Percentiles rank a stretch among this genome's conserved stretches.
Evolutionary conservation across 345 rosid genomes (phyloP).

Genomic region (Firmiana major): DNA sequence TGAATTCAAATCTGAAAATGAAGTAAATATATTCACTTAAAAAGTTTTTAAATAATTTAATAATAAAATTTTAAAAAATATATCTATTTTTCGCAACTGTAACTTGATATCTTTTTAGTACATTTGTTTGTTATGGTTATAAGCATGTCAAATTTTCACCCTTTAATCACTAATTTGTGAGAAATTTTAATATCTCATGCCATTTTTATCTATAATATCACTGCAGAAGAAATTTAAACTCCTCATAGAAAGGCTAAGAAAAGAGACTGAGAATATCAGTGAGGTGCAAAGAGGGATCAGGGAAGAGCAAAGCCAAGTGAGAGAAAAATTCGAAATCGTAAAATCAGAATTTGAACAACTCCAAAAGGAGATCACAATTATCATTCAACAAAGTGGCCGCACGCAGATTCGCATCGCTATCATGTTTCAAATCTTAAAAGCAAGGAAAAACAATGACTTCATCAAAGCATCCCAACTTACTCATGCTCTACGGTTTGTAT

Average conservation of each 20-base stretch:
- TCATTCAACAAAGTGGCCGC: background rate
- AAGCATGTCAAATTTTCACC: no score
- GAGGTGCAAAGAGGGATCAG: background rate
- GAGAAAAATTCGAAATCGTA: background rate
- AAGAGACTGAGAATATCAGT: background rate
- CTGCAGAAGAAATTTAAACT: background rate
- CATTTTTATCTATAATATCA: no score
- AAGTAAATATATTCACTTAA: no score
- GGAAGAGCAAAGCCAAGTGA: background rate
- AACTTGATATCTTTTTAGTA: no score
- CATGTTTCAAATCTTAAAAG: background rate
- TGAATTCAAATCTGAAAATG: no score
- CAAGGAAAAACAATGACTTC: background rate
- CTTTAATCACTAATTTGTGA: no score
- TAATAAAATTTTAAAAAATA: no score
- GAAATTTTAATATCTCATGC: background rate
- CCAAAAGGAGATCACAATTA: background rate
- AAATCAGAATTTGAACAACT: background rate
- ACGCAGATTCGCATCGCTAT: background rate
- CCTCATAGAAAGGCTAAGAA: background rate
- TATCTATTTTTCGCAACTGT: no score
- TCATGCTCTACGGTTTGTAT: background rate
- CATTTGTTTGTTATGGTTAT: no score
- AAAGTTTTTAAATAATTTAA: no score
- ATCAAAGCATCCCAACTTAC: background rate